Evolutionary conservation across 2,329 filamentous ascomycete genomes (phyloP).

Genomic region (Exophiala lecanii-corni): DNA sequence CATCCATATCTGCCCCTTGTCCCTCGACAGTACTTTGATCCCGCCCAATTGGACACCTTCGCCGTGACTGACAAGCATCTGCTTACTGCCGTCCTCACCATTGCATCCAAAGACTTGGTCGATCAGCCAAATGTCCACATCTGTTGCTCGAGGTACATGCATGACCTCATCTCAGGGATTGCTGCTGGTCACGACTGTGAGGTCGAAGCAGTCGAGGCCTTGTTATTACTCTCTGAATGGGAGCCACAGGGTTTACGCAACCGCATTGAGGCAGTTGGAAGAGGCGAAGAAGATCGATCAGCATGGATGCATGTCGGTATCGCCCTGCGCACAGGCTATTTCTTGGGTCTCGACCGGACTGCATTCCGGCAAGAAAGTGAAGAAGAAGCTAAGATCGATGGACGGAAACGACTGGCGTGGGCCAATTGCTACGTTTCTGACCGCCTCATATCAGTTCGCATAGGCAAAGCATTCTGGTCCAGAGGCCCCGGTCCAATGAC

Average conservation of each 20-base stretch:
- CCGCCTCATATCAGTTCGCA: slow-evolving; percentile 63
- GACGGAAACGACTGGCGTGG: slow-evolving; percentile 64
- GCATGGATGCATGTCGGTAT: slow-evolving; percentile 74
- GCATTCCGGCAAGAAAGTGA: slow-evolving; percentile 59
- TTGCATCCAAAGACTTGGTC: slow-evolving; percentile 66
- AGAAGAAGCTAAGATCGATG: slow-evolving; percentile 55
- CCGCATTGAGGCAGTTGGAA: slow-evolving; percentile 58
- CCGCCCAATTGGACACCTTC: slow-evolving; percentile 50
- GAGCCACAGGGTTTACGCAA: slow-evolving; percentile 61
- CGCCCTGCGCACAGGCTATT: slow-evolving; percentile 65
- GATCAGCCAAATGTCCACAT: slow-evolving; percentile 61
- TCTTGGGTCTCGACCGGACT: slow-evolving; percentile 64
- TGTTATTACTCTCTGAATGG: slow-evolving; percentile 69
- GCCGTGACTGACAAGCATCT: slow-evolving; percentile 61
- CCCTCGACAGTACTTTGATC: slow-evolving; percentile 55
- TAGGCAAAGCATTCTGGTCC: slow-evolving; percentile 71
- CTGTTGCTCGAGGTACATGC: slow-evolving; percentile 66
- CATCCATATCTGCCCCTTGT: slow-evolving; percentile 68
- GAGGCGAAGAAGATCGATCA: slow-evolving; percentile 68
- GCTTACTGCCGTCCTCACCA: slow-evolving; percentile 64
- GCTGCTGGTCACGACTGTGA: slow-evolving; percentile 63
- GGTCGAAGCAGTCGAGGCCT: slow-evolving; percentile 66
- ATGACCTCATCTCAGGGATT: slow-evolving; percentile 61
- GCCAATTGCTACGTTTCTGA: slow-evolving; percentile 65
- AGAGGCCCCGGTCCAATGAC: slow-evolving; percentile 64